Evolutionary conservation across 139 green algal genomes (phyloP).

Genomic region (Zygnema cylindricum): DNA sequence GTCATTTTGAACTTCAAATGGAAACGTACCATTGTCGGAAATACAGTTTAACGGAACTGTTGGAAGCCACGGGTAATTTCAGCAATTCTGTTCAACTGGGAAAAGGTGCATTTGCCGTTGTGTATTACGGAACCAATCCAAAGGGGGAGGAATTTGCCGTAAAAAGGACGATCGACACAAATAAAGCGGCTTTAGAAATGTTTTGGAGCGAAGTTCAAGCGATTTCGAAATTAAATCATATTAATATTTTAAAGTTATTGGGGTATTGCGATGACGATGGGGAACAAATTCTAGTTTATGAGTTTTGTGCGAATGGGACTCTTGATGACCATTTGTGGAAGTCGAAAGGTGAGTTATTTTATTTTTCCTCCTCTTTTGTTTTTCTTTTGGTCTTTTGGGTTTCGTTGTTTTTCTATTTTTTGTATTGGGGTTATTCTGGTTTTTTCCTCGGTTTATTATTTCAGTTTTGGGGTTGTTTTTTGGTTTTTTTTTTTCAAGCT

Average conservation of each 20-base stretch:
- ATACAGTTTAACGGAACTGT: no score
- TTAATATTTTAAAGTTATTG: constrained; percentile 23
- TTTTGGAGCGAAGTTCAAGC: constrained; percentile 36
- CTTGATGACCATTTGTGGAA: no score
- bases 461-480: no score
- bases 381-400: no score
- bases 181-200: no score
- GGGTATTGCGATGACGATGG: constrained; percentile 36
- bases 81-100: constrained; percentile 20
- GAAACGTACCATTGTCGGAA: no score
- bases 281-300: constrained; percentile 40
- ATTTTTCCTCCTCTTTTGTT: no score
- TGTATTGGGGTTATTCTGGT: not conserved
- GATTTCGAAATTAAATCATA: constrained; percentile 30
- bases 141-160: constrained; percentile 15
- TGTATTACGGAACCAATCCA: constrained; percentile 21
- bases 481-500: no score
- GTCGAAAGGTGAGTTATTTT: no score
- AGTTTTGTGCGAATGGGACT: constrained; percentile 28
- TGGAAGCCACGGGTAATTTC: no score
- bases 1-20: no score
- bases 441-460: no score
- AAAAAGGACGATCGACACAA: constrained; percentile 31
- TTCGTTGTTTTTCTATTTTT: constrained; percentile 2
- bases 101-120: constrained; percentile 36